These are phyloP conservation scores for Tetrapisispora phaffii DNA, from an alignment of 805 yeast genomes.

Conservation along the genomic window DNA sequence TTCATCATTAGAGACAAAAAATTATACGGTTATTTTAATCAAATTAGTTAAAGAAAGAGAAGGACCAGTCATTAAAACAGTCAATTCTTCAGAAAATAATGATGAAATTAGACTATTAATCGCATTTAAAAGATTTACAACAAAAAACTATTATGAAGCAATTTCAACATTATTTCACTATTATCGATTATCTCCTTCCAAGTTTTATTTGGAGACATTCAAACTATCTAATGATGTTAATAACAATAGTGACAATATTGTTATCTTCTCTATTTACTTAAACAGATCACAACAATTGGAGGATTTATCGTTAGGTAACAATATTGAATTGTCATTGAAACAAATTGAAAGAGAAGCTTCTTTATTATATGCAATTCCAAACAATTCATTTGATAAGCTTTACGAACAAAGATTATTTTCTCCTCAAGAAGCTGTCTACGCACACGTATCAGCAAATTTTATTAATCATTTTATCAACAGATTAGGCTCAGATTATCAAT, in stretches of 20 bases:
- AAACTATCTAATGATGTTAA: slow-evolving; percentile 27
- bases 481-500: slow-evolving; percentile 79
- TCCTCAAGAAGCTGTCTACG: slow-evolving; percentile 87
- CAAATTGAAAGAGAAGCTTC: slow-evolving; percentile 94
- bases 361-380: slow-evolving; percentile 81
- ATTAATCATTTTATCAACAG: slow-evolving; percentile 92
- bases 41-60: slow-evolving; percentile 58
- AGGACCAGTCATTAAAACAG: slow-evolving; percentile 89
- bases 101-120: slow-evolving; percentile 82
- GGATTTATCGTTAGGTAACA: slow-evolving; percentile 25
- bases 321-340: slow-evolving; percentile 59
- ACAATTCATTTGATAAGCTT: slow-evolving; percentile 64
- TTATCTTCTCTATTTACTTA: slow-evolving; percentile 80
- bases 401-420: slow-evolving; percentile 73
- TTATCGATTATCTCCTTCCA: slow-evolving; percentile 72
- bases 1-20: slow-evolving; percentile 72
- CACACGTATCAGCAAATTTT: slow-evolving; percentile 87
- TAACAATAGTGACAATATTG: slow-evolving; percentile 80
- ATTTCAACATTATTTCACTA: slow-evolving; percentile 78
- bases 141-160: slow-evolving; percentile 83
- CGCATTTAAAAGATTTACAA: slow-evolving; percentile 75
- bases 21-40: slow-evolving; percentile 65
- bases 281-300: slow-evolving; percentile 43
- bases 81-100: slow-evolving; percentile 57
- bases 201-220: slow-evolving; percentile 92